A percentile compares a stretch with the other conserved stretches of the same genome.
These are phyloP conservation scores for Rhododendron williamsianum DNA, from an alignment of 148 eudicot species.

Conservation along the genomic window DNA sequence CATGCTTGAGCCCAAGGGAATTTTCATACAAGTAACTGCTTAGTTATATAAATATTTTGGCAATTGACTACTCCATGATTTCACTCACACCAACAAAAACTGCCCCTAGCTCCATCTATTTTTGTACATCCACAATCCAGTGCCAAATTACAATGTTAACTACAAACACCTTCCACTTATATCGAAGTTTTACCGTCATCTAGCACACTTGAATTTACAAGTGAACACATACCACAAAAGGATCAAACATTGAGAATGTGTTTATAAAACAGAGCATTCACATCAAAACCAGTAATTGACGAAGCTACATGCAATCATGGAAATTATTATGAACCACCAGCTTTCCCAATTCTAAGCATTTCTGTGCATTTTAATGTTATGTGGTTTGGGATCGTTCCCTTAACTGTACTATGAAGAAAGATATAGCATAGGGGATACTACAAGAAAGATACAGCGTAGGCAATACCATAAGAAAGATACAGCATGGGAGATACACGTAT, in stretches of 20 bases:
- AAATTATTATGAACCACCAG: not conserved
- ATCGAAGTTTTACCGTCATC: not conserved
- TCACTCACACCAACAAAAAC: not conserved
- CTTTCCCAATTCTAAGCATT: not conserved
- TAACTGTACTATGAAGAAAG: not conserved
- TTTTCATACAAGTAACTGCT: not conserved
- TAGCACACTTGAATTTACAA: not conserved
- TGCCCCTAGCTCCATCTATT: not conserved
- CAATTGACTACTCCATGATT: not conserved
- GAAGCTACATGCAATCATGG: too few relatives aligned
- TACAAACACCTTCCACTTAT: too few relatives aligned
- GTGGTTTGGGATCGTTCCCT: not conserved
- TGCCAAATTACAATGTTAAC: not conserved
- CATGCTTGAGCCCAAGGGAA: not conserved
- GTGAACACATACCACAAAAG: not conserved
- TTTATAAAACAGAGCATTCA: not conserved
- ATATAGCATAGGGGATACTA: not conserved
- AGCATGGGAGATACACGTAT: not conserved
- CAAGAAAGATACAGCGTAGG: not conserved
- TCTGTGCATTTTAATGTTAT: too few relatives aligned
- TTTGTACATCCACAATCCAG: not conserved
- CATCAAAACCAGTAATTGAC: not conserved
- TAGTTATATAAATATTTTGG: not conserved
- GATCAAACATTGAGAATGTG: not conserved
- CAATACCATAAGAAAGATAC: not conserved